Conservation (phyloP, 805 yeast species). For the Clavispora carvajalis region DNA sequence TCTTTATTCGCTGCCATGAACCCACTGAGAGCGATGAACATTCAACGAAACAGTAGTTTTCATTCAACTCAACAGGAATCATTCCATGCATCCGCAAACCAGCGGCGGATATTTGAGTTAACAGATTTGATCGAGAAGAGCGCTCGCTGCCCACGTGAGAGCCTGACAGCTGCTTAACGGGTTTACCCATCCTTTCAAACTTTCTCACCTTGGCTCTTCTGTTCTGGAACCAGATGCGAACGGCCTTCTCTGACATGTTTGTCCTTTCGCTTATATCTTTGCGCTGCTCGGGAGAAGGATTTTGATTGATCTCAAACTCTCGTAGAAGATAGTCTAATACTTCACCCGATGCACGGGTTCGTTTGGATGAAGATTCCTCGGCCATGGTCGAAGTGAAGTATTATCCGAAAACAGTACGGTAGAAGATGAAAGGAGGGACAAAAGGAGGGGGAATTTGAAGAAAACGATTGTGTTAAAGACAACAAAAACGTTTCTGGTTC, state of each 20-base stretch:
- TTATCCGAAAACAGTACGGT: too few species aligned
- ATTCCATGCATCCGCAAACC: slow-evolving; percentile 19
- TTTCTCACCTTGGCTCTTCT: slow-evolving; percentile 75
- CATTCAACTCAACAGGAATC: slow-evolving; percentile 19
- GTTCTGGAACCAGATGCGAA: slow-evolving; percentile 91
- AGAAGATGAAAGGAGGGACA: too few species aligned
- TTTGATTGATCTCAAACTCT: slow-evolving; percentile 68
- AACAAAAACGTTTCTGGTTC: not conserved
- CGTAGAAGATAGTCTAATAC: slow-evolving; percentile 61
- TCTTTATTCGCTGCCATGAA: slow-evolving; percentile 72
- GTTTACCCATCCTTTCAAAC: slow-evolving; percentile 43
- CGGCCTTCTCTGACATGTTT: slow-evolving; percentile 82
- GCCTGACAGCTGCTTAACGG: slow-evolving; percentile 3
- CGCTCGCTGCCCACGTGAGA: slow-evolving; percentile 10
- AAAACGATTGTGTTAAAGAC: not conserved
- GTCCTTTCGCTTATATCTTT: slow-evolving; percentile 65
- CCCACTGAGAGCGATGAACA: slow-evolving; percentile 69
- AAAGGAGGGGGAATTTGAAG: too few species aligned
- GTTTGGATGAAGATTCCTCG: slow-evolving; percentile 30
- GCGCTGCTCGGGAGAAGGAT: slow-evolving; percentile 69
- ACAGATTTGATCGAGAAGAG: slow-evolving; percentile 21
- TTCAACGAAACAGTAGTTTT: slow-evolving; percentile 64
- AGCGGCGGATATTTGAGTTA: slow-evolving; percentile 10
- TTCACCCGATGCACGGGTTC: slow-evolving; percentile 78
- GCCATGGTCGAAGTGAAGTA: slow-evolving; percentile 14